Base-by-base conservation (phyloP, 306 rosid genomes). In the Sicyos edulis region DNA sequence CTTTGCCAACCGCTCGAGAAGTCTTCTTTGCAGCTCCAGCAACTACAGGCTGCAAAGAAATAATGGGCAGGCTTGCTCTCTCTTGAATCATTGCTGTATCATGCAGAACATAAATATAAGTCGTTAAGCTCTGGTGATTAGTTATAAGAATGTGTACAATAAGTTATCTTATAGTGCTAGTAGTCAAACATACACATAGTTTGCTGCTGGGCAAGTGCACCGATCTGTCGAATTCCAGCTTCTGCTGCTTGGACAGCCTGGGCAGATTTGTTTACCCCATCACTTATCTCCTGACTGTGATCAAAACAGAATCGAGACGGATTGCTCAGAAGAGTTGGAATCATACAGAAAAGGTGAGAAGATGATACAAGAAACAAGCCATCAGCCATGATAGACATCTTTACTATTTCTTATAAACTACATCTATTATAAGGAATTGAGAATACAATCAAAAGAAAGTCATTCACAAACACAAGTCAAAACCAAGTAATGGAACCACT, bases 21-120 rank as follows among this genome's bases (percentile, higher is more conserved):
- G 98, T 93, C 87, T 91, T 90, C 84, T 85, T 90, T 55, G 98
- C 97, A 49, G 98, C 95, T 78, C 95, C 95, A 20, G 80, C 92
- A 55, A 93, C 97, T 32, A 81, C 95, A 16, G 95, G 97, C 69
- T 81, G 90, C 77, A 93, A 72, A 10, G 97, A 87, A 82, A 93
- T 93, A 50, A 80, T 56, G 0, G 99, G 99, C 67, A 91, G 82
- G 79, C 72, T 88, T 16, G 97, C 99, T 75, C 99, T 91, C 85
- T 91, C 99, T 79, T 88, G 77, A 76, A 93, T 93, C 89, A 93
- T 87, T 21, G 97, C 99, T 91, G 89, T 9, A 76, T 56, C 79
- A 78, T 34, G 21, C n/a, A 51, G 44, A 37, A 57, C 37, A 57
- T 7, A 34, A 6, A 44, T 37, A 1, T 40, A 42, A 53, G 73